A percentile compares a stretch with the other conserved stretches of the same genome.
Conservation (phyloP, 306 rosid species). For the Glycyrrhiza uralensis region DNA sequence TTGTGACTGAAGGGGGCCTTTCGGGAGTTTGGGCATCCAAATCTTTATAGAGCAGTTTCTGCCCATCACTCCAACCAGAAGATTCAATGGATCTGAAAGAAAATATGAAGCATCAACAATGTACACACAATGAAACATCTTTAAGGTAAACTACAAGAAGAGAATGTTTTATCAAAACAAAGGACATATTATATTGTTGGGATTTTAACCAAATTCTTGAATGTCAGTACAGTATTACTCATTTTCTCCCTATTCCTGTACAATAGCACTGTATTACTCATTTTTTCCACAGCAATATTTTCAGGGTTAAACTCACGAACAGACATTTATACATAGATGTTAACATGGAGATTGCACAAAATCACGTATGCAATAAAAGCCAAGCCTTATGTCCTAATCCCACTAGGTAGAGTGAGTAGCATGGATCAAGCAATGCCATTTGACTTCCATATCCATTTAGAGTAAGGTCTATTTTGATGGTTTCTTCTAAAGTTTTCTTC, state of each 20-base stretch:
- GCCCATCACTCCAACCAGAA: constrained; percentile 40
- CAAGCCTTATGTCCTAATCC: background rate
- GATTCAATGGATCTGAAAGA: constrained; percentile 39
- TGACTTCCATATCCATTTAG: background rate
- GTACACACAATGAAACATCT: background rate
- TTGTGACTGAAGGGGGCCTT: constrained; percentile 37
- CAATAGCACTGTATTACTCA: background rate
- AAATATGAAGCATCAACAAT: constrained; percentile 17
- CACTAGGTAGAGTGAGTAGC: background rate
- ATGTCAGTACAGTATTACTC: background rate
- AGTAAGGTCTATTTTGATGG: background rate
- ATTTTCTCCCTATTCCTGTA: background rate
- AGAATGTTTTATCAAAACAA: background rate
- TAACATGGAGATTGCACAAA: background rate
- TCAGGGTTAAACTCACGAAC: background rate
- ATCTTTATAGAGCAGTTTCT: constrained; percentile 21
- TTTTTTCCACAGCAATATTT: background rate
- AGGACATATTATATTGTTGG: background rate
- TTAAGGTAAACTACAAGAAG: background rate
- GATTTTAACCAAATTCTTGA: background rate
- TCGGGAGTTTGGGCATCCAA: constrained; percentile 42
- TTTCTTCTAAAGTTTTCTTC: background rate
- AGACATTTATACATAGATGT: background rate
- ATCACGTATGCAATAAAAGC: background rate
- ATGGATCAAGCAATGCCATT: background rate